Evolutionary conservation across 228 moss, liverwort and hornwort species (phyloP).

Genomic region (Sphagnum magellanicum): DNA sequence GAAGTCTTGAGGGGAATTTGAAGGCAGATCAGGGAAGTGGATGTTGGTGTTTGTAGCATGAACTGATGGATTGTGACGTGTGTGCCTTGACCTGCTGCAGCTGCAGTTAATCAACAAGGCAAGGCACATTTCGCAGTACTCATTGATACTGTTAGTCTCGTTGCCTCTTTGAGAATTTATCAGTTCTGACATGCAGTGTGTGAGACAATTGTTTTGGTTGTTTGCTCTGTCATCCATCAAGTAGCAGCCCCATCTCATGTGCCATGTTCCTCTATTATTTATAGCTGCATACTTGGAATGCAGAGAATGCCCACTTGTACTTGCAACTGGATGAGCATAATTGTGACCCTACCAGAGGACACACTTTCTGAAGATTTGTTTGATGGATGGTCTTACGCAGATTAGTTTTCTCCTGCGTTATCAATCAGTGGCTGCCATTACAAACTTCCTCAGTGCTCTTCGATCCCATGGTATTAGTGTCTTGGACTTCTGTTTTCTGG

Average conservation of each 20-base stretch:
- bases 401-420: conserved; percentile 67
- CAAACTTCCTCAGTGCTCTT: conserved; percentile 52
- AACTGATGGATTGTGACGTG: conserved; percentile 12
- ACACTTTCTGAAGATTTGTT: too few species aligned
- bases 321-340: too few species aligned
- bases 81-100: conserved; percentile 22
- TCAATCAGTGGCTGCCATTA: conserved; percentile 58
- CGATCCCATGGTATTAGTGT: conserved; percentile 47
- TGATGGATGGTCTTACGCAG: conserved; percentile 17
- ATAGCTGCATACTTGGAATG: too few species aligned
- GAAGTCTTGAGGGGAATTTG: neutral
- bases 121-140: conserved; percentile 46
- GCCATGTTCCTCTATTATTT: too few species aligned
- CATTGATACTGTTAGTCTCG: conserved; percentile 62
- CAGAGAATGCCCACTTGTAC: too few species aligned
- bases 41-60: neutral
- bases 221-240: too few species aligned
- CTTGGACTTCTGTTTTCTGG: neutral
- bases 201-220: too few species aligned
- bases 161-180: neutral
- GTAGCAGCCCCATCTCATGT: too few species aligned
- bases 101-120: conserved; percentile 27
- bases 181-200: too few species aligned
- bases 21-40: neutral
- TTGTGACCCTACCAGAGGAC: too few species aligned